A percentile compares a stretch with the other conserved stretches of the same genome.
Evolutionary conservation across 2,329 filamentous ascomycete genomes (phyloP).

Genomic region (Cordyceps militaris): DNA sequence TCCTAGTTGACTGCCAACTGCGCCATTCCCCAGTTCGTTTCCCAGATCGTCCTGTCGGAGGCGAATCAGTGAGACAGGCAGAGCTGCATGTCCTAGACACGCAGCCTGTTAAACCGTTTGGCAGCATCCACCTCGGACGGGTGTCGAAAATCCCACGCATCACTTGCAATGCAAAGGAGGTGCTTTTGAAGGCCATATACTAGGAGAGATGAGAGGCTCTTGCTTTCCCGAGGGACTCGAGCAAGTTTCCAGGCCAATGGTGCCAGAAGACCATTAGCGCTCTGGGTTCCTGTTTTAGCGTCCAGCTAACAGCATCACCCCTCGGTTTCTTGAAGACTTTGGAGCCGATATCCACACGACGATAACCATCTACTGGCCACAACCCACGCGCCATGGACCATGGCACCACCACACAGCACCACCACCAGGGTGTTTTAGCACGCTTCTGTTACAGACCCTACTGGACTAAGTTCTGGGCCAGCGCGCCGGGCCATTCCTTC

Average conservation of each 20-base stretch:
- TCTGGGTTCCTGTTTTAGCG: neutral
- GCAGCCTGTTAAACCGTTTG: slow-evolving; percentile 14
- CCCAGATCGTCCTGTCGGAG: slow-evolving; percentile 30
- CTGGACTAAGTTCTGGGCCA: slow-evolving; percentile 1
- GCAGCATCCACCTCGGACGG: neutral
- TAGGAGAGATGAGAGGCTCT: neutral
- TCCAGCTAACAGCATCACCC: slow-evolving; percentile 1
- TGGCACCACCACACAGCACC: neutral
- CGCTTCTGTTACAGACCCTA: neutral
- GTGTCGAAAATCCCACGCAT: neutral
- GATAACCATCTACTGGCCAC: neutral
- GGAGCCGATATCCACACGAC: slow-evolving; percentile 4
- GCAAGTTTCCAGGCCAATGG: neutral
- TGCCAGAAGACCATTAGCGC: neutral
- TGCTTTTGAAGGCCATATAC: neutral
- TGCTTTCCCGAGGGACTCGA: neutral
- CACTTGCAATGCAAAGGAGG: neutral
- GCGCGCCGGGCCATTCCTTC: slow-evolving; percentile 12
- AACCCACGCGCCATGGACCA: neutral
- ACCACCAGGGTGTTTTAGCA: neutral
- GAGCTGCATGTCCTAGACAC: slow-evolving; percentile 29
- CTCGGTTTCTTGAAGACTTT: neutral
- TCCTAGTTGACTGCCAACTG: neutral
- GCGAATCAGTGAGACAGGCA: slow-evolving; percentile 30
- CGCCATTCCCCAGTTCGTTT: neutral